Evolutionary conservation across 1,284 basidiomycete species (phyloP).

Genomic region (Malassezia vespertilionis): DNA sequence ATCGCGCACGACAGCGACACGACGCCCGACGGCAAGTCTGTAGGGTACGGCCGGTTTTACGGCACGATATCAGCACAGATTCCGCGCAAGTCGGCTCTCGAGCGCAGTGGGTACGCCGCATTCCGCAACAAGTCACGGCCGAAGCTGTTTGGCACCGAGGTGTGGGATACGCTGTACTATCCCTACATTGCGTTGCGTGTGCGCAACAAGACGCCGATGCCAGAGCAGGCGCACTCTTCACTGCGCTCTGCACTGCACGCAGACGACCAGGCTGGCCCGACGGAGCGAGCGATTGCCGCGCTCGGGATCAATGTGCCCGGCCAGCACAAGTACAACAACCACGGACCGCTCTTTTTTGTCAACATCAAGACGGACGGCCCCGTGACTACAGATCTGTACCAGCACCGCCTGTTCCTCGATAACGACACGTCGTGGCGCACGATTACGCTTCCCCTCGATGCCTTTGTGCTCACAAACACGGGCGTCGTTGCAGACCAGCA

Average conservation of each 20-base stretch:
- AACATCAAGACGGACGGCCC: slow-evolving; percentile 74
- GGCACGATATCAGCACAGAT: slow-evolving; percentile 47
- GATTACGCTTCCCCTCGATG: slow-evolving; percentile 68
- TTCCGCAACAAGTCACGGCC: slow-evolving; percentile 61
- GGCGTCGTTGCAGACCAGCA: slow-evolving; percentile 60
- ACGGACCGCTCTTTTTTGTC: slow-evolving; percentile 54
- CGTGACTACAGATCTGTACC: slow-evolving; percentile 63
- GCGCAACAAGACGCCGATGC: slow-evolving; percentile 48
- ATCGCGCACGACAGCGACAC: slow-evolving; percentile 26
- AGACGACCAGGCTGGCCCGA: slow-evolving; percentile 24
- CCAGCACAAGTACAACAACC: slow-evolving; percentile 17
- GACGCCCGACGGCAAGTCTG: neutral
- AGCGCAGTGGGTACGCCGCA: slow-evolving; percentile 56
- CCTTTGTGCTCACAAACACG: slow-evolving; percentile 70
- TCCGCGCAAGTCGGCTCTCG: slow-evolving; percentile 36
- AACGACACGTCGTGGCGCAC: slow-evolving; percentile 69
- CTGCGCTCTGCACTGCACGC: slow-evolving; percentile 32
- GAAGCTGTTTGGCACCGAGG: slow-evolving; percentile 67
- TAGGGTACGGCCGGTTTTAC: slow-evolving; percentile 37
- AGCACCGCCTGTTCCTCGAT: slow-evolving; percentile 70
- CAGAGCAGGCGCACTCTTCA: slow-evolving; percentile 6
- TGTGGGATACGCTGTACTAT: slow-evolving; percentile 68
- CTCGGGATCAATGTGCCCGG: slow-evolving; percentile 18
- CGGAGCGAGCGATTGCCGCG: slow-evolving; percentile 31
- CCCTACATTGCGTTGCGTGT: slow-evolving; percentile 67